Evolutionary conservation across 1,139 yeast genomes (phyloP).

Genomic region (Candida frijolesensis): DNA sequence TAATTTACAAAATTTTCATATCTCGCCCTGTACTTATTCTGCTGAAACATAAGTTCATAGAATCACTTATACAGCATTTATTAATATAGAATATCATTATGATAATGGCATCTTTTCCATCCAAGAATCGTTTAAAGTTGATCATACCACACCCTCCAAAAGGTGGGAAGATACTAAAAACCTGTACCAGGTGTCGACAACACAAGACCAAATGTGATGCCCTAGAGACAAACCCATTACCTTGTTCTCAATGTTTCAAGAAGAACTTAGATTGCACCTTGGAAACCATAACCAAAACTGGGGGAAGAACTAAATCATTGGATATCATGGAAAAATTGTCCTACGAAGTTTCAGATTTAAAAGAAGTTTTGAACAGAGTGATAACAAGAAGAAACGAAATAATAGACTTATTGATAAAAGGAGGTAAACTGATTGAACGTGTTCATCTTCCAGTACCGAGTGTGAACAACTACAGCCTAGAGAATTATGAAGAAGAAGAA

Average conservation of each 20-base stretch:
- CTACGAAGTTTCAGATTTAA: constrained; percentile 26
- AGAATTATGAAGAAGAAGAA: neutral
- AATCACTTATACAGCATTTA: neutral
- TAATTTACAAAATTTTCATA: neutral
- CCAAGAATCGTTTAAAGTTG: constrained; percentile 24
- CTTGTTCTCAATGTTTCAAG: constrained; percentile 61
- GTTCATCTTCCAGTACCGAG: constrained; percentile 5
- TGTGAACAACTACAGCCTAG: neutral
- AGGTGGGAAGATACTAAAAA: constrained; percentile 43
- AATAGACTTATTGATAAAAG: constrained; percentile 25
- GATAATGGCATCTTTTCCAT: constrained; percentile 23
- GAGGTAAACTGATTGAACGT: constrained; percentile 18
- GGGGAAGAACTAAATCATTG: constrained; percentile 28
- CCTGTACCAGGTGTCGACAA: constrained; percentile 64
- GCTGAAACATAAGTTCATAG: too few relatives aligned
- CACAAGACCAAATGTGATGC: constrained; percentile 72
- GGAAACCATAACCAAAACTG: constrained; percentile 37
- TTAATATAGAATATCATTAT: constrained; percentile 10
- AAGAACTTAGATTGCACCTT: constrained; percentile 53
- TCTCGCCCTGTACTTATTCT: neutral
- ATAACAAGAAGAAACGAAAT: constrained; percentile 28
- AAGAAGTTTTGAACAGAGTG: constrained; percentile 17
- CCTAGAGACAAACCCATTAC: constrained; percentile 46
- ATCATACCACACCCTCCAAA: constrained; percentile 22
- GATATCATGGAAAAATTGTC: constrained; percentile 36